phyloP scores from a whole-genome alignment of 257 asterid genomes.

The Phtheirospermum japonicum region DNA sequence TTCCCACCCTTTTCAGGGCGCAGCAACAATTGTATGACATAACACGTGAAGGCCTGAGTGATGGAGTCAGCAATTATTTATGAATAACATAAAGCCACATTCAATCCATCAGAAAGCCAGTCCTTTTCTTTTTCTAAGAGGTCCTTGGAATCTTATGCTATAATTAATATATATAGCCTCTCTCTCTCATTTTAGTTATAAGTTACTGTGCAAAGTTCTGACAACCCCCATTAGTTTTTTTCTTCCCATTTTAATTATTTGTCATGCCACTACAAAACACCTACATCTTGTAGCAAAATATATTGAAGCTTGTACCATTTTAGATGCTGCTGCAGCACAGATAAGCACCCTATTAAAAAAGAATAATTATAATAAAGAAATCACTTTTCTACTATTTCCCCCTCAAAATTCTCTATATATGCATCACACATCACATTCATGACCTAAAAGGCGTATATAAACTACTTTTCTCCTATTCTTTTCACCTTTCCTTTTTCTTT shows the following conservation, averaged over 20 bases:
- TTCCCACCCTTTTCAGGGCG: conserved; percentile 6
- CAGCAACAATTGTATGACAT: conserved; percentile 41
- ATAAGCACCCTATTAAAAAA: conserved; percentile 35
- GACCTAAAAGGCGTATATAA: background rate
- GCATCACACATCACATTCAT: conserved; percentile 21
- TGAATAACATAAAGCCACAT: conserved; percentile 44
- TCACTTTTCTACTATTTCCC: conserved; percentile 2
- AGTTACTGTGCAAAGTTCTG: conserved; percentile 32
- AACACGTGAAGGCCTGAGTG: conserved; percentile 78
- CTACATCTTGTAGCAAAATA: conserved; percentile 35
- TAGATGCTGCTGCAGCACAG: conserved; percentile 40
- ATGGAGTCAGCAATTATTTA: conserved; percentile 50
- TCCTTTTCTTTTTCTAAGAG: conserved; percentile 11
- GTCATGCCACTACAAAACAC: conserved; percentile 45
- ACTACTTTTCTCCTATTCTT: background rate
- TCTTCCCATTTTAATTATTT: background rate
- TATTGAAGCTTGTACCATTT: conserved; percentile 37
- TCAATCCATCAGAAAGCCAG: conserved; percentile 37
- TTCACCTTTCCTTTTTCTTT: conserved; percentile 5
- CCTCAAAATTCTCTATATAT: conserved; percentile 27
- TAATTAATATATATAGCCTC: background rate
- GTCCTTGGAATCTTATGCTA: conserved; percentile 29
- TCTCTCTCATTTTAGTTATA: conserved; percentile 25
- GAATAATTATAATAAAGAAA: background rate
- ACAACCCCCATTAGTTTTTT: conserved; percentile 38